Evolutionary conservation across 345 rosid species (phyloP).

Genomic region (Eucalyptus marginata): DNA sequence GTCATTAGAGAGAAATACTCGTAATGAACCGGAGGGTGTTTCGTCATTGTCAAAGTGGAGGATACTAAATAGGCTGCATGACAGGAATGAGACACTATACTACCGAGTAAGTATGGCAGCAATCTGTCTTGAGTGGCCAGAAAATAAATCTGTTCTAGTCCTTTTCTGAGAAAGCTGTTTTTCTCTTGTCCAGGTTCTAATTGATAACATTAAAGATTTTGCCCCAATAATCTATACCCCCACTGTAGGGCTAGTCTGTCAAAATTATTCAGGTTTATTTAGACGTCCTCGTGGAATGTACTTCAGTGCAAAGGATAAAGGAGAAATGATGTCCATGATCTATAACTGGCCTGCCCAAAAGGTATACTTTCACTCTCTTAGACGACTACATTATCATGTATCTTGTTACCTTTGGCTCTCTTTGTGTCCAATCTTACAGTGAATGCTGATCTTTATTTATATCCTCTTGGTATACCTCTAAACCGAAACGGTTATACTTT

Average conservation of each 20-base stretch:
- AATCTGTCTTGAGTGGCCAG: neutral
- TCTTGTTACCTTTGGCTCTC: neutral
- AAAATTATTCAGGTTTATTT: constrained; percentile 91
- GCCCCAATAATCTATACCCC: constrained; percentile 96
- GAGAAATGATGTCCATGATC: constrained; percentile 99
- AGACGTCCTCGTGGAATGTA: constrained; percentile 99
- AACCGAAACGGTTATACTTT: neutral
- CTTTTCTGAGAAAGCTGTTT: neutral
- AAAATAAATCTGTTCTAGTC: neutral
- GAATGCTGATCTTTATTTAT: neutral
- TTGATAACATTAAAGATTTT: constrained; percentile 87
- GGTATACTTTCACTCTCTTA: constrained; percentile 12
- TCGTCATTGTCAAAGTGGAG: constrained; percentile 95
- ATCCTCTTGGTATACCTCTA: neutral
- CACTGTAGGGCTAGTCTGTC: constrained; percentile 94
- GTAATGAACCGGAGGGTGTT: constrained; percentile 41
- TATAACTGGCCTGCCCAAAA: constrained; percentile 86
- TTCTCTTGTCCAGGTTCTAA: constrained; percentile 59
- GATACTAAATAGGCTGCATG: constrained; percentile 91
- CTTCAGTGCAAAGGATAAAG: constrained; percentile 97
- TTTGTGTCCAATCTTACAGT: neutral
- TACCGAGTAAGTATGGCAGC: constrained; percentile 47
- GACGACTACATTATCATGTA: neutral
- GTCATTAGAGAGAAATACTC: constrained; percentile 78
- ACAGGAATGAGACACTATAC: constrained; percentile 92